Evolutionary conservation across 2,329 filamentous ascomycete species (phyloP).

Genomic region (Colletotrichum cereale): DNA sequence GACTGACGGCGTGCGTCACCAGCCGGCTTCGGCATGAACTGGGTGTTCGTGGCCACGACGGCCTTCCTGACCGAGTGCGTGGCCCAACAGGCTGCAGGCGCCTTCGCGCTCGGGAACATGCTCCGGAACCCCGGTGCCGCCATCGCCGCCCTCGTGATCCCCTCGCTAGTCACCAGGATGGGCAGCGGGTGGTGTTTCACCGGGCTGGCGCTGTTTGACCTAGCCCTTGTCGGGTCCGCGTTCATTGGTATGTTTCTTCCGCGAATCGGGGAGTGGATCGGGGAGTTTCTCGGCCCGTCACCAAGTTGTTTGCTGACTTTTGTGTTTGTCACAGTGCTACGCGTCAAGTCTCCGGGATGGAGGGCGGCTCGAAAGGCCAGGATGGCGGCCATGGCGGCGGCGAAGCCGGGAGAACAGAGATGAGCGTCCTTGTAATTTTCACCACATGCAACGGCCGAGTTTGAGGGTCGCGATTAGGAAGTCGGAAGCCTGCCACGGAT

Average conservation of each 20-base stretch:
- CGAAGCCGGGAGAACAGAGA: slow-evolving; percentile 22
- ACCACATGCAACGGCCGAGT: not conserved
- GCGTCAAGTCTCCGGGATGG: slow-evolving; percentile 36
- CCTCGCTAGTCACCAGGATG: slow-evolving; percentile 49
- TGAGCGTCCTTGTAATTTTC: not conserved
- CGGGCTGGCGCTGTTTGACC: slow-evolving; percentile 51
- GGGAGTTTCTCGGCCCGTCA: not conserved
- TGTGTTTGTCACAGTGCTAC: slow-evolving; percentile 11
- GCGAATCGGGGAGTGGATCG: not conserved
- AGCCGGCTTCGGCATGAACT: slow-evolving; percentile 54
- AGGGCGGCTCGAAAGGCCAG: slow-evolving; percentile 33
- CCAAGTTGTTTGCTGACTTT: not conserved
- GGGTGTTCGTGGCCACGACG: slow-evolving; percentile 57
- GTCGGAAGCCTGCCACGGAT: not conserved
- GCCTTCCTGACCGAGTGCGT: slow-evolving; percentile 57
- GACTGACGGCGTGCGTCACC: slow-evolving; percentile 30
- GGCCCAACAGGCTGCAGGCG: slow-evolving; percentile 53
- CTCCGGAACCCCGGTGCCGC: slow-evolving; percentile 56
- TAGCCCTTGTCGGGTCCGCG: slow-evolving; percentile 43
- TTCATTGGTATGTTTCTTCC: slow-evolving; percentile 41
- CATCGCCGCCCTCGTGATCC: slow-evolving; percentile 53
- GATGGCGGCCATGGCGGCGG: slow-evolving; percentile 32
- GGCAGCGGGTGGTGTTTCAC: slow-evolving; percentile 56
- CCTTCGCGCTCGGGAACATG: slow-evolving; percentile 56
- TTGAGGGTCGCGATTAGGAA: not conserved